Base-by-base conservation (phyloP, 1,139 yeast species). In the Blastobotrys capitulatus region DNA sequence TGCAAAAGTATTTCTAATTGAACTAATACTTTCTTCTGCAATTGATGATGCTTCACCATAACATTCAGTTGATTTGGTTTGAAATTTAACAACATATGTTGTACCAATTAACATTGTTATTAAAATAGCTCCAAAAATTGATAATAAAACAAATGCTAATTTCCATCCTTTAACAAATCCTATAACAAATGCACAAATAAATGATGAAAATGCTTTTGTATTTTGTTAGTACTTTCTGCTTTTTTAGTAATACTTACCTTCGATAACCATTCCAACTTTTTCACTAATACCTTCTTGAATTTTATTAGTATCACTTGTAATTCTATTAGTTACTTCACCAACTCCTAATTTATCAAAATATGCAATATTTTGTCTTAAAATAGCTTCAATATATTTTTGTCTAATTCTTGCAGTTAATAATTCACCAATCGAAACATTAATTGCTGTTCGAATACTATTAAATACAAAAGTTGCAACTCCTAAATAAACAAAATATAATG, bases 251-350 rank as follows among this genome's bases (percentile, higher is more conserved):
- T 31, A 27, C 47, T 29, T 48, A 25, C 73, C 73, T 27, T 65
- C 60, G 16, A 67, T 55, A 44, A 72, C 66, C 43, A 70, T 58
- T 15, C 75, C 76, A 16, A 70, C 65, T 58, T 72, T 72, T 57
- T 73, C 76, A 29, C 73, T 67, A 46, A 72, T 72, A 38, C 76
- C 76, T 41, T 70, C 74, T 54, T 73, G 76, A 47, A 72, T 69
- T 34, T 66, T 57, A 34, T 66, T 61, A n/a, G 75, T 69, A 44
- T 72, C 76, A 37, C 69, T 65, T 27, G 74, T 71, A 56, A 72
- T 71, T 15, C 76, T 67, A 22, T 75, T 69, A 13, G 74, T 68
- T 36, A 72, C 68, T 52, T 70, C 73, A 22, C 76, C 76, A 15
- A 75, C 69, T 22, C 76, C 77, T 15, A 73, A 60, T 42, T 64